Evolutionary conservation across 768 basidiomycete genomes (phyloP), one percentile per base, ranked within the genome.

Genomic region (Psilocybe cubensis): DNA sequence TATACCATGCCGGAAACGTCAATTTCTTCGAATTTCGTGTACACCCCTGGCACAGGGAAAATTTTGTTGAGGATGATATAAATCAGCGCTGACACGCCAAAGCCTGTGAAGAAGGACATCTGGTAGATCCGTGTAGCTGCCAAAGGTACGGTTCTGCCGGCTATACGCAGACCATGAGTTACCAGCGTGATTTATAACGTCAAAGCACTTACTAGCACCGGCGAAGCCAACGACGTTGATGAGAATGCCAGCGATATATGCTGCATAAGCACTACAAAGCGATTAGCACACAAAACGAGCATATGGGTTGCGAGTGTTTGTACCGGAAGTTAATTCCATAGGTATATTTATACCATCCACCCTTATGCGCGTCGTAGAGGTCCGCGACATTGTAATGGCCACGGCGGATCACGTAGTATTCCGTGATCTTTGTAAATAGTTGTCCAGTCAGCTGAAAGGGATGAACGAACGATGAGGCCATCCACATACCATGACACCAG

Each of bases 81-180:
- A 42, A 88, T 67, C 57, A 89, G 47, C 8, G 82, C 76, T 1
- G 91, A 89, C 41, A 87, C 80, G 27, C 83, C 84, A 62, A 92
- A 89, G 25, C 92, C 92, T n/a, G 88, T 88, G 73, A 93, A 89
- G 80, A 92, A 94, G 11, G 89, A 85, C 76, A 92, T 80, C 51
- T 87, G 74, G 70, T 89, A 91, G 61, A 91, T 82, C 52, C 83
- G 79, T n/a, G 84, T 89, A 1, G 91, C 90, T 4, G 81, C 83
- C 23, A 87, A 66, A 5, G 89, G 85, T 1, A 92, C 90, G 0
- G 66, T 70, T 35, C 76, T 77, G 7, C 88, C 88, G 27, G 84
- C 83, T 83, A 29, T 48, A 51, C 27, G 52, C 38, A 8, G 55
- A 41, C 20, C 33, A 42, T 56, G 31, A 58, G 52, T 45, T 41